These are phyloP conservation scores for Hypomontagnella monticulosa DNA, from an alignment of 495 filamentous ascomycete genomes.

Conservation along the genomic window DNA sequence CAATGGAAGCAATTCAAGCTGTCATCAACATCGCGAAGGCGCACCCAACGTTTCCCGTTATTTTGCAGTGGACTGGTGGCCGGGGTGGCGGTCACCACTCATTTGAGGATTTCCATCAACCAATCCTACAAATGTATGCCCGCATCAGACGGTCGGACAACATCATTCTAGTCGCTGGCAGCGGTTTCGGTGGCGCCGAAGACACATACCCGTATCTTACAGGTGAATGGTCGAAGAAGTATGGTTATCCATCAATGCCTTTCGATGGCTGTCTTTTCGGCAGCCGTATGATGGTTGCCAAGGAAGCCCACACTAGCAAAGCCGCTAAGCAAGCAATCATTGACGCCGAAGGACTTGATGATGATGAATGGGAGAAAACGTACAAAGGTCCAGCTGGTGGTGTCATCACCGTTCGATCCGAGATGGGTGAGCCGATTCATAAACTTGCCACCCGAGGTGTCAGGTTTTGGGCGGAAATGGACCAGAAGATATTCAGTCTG, in stretches of 20 bases:
- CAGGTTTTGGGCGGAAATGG: conserved; percentile 96
- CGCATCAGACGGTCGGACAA: conserved; percentile 84
- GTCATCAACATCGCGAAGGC: conserved; percentile 94
- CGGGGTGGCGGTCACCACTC: conserved; percentile 95
- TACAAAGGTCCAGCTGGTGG: conserved; percentile 93
- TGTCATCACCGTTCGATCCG: conserved; percentile 95
- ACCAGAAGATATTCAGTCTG: conserved; percentile 94
- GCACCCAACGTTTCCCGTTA: conserved; percentile 87
- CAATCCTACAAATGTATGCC: conserved; percentile 90
- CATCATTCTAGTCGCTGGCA: conserved; percentile 87
- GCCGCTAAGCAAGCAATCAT: conserved; percentile 95
- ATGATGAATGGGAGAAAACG: conserved; percentile 94
- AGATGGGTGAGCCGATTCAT: conserved; percentile 99
- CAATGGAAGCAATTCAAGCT: conserved; percentile 84
- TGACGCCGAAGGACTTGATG: conserved; percentile 87
- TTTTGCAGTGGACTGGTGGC: conserved; percentile 95
- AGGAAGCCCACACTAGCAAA: conserved; percentile 92
- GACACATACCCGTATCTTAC: conserved; percentile 95
- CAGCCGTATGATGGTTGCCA: conserved; percentile 92
- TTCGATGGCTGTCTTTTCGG: conserved; percentile 92
- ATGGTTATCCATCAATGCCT: conserved; percentile 92
- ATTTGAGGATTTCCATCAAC: conserved; percentile 94
- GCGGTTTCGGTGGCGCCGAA: conserved; percentile 89
- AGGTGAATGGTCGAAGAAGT: conserved; percentile 83
- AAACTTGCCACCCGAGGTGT: conserved; percentile 97